Conservation (phyloP, 352 stramenopile genomes). For the Thalassiosira mediterranea region DNA sequence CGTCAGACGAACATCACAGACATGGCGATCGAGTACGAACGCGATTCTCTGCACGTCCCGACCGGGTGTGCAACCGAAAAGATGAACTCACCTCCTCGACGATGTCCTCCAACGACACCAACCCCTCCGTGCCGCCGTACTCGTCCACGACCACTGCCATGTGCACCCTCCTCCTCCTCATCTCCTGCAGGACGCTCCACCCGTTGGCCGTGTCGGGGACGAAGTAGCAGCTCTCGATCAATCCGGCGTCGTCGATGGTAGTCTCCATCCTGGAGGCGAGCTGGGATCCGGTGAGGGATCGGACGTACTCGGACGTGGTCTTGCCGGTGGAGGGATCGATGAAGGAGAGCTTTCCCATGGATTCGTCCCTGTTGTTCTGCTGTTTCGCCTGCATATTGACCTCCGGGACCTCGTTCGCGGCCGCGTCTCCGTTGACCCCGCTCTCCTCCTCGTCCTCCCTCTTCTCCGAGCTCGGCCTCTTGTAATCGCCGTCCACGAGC, state of each 20-base stretch:
- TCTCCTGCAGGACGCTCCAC: constrained; percentile 88
- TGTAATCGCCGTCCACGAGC: constrained; percentile 87
- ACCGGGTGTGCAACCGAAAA: neutral
- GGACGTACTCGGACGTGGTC: constrained; percentile 57
- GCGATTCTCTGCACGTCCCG: no score
- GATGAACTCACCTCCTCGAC: constrained; percentile 90
- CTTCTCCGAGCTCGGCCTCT: constrained; percentile 72
- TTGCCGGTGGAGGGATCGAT: constrained; percentile 41
- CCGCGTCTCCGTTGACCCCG: neutral
- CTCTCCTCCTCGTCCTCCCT: constrained; percentile 75
- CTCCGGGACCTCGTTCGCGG: constrained; percentile 16
- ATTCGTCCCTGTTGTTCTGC: constrained; percentile 19
- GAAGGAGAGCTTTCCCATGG: constrained; percentile 50
- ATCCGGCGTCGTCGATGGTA: constrained; percentile 65
- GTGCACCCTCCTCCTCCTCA: constrained; percentile 85
- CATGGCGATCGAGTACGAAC: no score
- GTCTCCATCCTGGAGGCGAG: constrained; percentile 75
- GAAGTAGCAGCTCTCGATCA: constrained; percentile 88
- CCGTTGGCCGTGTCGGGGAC: constrained; percentile 87
- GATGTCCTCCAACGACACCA: constrained; percentile 90
- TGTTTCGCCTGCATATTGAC: neutral
- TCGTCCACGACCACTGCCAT: constrained; percentile 90
- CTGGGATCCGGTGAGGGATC: constrained; percentile 83
- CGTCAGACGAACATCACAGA: no score
- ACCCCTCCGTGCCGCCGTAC: constrained; percentile 87